Evolutionary conservation across 1,284 basidiomycete genomes (phyloP).

Genomic region (Pseudozyma pruni): DNA sequence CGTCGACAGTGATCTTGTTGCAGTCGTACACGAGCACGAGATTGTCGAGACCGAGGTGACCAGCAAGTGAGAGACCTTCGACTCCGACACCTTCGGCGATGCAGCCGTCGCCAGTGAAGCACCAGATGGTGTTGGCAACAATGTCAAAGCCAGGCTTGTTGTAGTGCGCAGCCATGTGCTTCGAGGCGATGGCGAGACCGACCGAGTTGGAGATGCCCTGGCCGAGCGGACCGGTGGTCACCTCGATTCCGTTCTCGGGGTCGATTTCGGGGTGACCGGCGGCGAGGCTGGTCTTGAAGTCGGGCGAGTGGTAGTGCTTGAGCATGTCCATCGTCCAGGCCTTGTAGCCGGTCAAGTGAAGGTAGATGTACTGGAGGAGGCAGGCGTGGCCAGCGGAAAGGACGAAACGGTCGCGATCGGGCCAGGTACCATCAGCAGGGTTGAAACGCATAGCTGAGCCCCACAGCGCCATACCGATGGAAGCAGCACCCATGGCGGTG

Average conservation of each 20-base stretch:
- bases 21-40: constrained; percentile 68
- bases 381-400: constrained; percentile 73
- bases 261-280: constrained; percentile 85
- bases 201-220: constrained; percentile 88
- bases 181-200: constrained; percentile 91
- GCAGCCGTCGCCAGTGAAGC: constrained; percentile 69
- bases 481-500: constrained; percentile 77
- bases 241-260: constrained; percentile 85
- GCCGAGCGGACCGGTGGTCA: constrained; percentile 93
- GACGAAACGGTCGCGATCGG: constrained; percentile 72
- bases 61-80: constrained; percentile 68
- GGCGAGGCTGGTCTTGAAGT: constrained; percentile 70
- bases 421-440: constrained; percentile 85
- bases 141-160: constrained; percentile 86
- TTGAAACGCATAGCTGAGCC: constrained; percentile 82
- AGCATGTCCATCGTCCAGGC: constrained; percentile 81
- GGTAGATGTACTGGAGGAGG: constrained; percentile 77
- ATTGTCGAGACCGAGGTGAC: constrained; percentile 68
- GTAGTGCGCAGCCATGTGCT: constrained; percentile 85
- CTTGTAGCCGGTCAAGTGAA: constrained; percentile 82
- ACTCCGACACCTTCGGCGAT: constrained; percentile 70
- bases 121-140: constrained; percentile 79
- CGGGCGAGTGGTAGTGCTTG: constrained; percentile 76
- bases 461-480: constrained; percentile 83
- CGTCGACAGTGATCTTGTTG: constrained; percentile 68